These are phyloP conservation scores for Graphilbum fragrans DNA, from an alignment of 2,329 filamentous ascomycete species.

Conservation along the genomic window DNA sequence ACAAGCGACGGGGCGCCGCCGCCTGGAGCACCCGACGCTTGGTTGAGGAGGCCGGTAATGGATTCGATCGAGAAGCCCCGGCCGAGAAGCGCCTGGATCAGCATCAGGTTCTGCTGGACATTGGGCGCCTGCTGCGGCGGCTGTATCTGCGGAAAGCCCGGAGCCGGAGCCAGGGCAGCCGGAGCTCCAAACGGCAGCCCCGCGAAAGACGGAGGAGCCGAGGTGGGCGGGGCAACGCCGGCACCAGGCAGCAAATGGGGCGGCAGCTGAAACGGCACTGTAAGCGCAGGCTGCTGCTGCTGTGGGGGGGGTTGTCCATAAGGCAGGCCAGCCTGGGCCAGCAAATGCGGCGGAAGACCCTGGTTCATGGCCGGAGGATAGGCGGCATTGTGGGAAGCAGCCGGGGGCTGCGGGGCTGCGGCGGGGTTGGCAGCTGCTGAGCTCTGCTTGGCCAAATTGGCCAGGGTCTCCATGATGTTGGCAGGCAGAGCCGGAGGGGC, in stretches of 20 bases:
- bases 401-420: constrained; percentile 15
- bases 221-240: background rate
- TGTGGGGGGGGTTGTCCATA: constrained; percentile 26
- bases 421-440: constrained; percentile 32
- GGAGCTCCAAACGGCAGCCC: background rate
- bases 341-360: constrained; percentile 10
- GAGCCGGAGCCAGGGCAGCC: constrained; percentile 12
- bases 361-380: constrained; percentile 16
- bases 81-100: constrained; percentile 63
- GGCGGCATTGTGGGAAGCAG: constrained; percentile 1
- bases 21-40: constrained; percentile 26
- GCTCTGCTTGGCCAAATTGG: constrained; percentile 70
- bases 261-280: constrained; percentile 25
- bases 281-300: constrained; percentile 26
- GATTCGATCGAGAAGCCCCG: constrained; percentile 70
- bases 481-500: constrained; percentile 27
- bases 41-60: constrained; percentile 48
- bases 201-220: constrained; percentile 10
- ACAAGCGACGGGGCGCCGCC: constrained; percentile 8
- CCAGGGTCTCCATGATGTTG: constrained; percentile 66
- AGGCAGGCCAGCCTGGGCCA: constrained; percentile 10
- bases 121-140: constrained; percentile 18
- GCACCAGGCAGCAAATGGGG: constrained; percentile 3
- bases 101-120: constrained; percentile 57
- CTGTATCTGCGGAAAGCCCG: constrained; percentile 16